Percentiles rank a stretch among this genome's conserved stretches.
phyloP scores from a whole-genome alignment of 2,329 filamentous ascomycete genomes.

The Falciphora oryzae region DNA sequence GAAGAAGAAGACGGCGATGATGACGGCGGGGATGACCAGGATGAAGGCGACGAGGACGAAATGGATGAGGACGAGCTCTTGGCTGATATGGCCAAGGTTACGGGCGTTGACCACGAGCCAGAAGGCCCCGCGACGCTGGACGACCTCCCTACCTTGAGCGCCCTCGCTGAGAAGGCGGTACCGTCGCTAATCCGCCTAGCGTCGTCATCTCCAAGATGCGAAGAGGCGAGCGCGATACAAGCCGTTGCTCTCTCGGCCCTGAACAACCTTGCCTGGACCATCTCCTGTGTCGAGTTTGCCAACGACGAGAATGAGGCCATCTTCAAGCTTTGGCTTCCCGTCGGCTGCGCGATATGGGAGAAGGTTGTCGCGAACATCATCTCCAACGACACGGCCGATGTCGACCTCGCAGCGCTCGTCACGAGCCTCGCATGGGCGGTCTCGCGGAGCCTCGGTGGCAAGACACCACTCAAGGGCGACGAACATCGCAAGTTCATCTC shows the following conservation, averaged over 20 bases:
- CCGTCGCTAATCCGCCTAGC: constrained; percentile 45
- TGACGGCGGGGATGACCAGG: constrained; percentile 31
- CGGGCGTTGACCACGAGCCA: constrained; percentile 36
- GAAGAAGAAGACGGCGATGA: constrained; percentile 30
- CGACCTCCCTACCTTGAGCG: constrained; percentile 48
- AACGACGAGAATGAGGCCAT: constrained; percentile 47
- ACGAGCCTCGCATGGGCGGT: constrained; percentile 63
- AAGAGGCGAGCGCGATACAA: constrained; percentile 40
- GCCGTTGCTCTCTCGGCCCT: constrained; percentile 52
- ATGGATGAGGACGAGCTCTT: constrained; percentile 38
- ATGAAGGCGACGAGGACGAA: constrained; percentile 29
- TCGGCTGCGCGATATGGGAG: constrained; percentile 52
- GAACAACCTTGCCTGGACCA: constrained; percentile 63
- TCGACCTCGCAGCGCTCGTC: constrained; percentile 55
- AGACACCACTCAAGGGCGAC: constrained; percentile 40
- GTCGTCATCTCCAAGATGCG: constrained; percentile 32
- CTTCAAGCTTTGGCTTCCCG: constrained; percentile 46
- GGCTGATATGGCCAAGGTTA: constrained; percentile 60
- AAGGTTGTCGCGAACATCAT: constrained; percentile 51
- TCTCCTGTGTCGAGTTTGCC: constrained; percentile 55
- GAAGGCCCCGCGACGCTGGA: constrained; percentile 39
- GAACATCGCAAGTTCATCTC: constrained; percentile 61
- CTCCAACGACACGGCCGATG: constrained; percentile 54
- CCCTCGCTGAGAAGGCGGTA: constrained; percentile 38
- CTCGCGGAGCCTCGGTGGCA: constrained; percentile 46